phyloP scores from a whole-genome alignment of 225 moss, liverwort and hornwort genomes.

The Lunularia cruciata region DNA sequence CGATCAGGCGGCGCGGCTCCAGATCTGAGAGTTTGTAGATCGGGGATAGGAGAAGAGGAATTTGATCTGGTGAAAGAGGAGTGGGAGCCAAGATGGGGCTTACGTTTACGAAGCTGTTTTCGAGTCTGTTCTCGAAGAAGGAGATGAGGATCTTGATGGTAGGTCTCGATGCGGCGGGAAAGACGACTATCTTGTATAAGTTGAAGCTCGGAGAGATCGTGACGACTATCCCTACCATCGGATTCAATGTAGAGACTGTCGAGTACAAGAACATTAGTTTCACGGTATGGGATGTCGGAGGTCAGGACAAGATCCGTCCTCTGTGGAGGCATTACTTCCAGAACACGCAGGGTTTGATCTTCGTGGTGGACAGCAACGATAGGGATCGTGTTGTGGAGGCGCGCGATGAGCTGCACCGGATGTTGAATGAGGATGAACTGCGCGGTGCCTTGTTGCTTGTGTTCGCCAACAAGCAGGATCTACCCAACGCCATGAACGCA shows the following conservation, averaged over 20 bases:
- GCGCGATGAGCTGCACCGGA: constrained; percentile 47
- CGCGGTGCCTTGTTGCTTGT: constrained; percentile 44
- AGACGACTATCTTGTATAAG: constrained; percentile 77
- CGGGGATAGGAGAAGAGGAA: neutral
- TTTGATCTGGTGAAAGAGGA: neutral
- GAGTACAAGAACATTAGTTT: constrained; percentile 70
- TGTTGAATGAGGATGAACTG: constrained; percentile 37
- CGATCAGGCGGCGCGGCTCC: no score
- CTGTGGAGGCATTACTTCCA: constrained; percentile 69
- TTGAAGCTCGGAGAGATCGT: constrained; percentile 63
- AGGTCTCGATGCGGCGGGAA: constrained; percentile 82
- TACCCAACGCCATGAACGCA: constrained; percentile 41
- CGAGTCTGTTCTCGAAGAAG: constrained; percentile 68
- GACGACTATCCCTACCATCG: constrained; percentile 70
- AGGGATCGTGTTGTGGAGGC: constrained; percentile 42
- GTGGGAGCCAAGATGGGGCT: constrained; percentile 60
- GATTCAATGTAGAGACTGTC: constrained; percentile 75
- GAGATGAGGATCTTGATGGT: constrained; percentile 88
- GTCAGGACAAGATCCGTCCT: constrained; percentile 73
- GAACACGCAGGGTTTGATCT: constrained; percentile 50
- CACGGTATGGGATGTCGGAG: constrained; percentile 82
- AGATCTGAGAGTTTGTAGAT: constrained; percentile 4
- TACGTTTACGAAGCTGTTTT: constrained; percentile 73
- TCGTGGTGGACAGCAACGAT: constrained; percentile 52
- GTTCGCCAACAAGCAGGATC: constrained; percentile 64